Evolutionary conservation across 208 protist species (phyloP), one percentile per base, ranked within the genome.

Genomic region (Trypanosoma lewisi): DNA sequence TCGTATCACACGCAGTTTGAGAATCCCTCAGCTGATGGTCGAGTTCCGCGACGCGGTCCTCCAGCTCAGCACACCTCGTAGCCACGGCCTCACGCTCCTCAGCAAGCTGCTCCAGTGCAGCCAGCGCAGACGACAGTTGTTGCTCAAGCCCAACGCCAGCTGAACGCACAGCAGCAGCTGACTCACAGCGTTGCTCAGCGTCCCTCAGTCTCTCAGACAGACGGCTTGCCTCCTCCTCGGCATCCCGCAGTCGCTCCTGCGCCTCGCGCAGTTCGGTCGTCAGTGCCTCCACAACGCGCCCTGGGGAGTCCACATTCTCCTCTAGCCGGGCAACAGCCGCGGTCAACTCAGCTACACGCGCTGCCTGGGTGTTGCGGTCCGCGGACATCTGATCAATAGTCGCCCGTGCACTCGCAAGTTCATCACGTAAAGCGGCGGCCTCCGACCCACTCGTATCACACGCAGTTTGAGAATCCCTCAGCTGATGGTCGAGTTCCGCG

Each of bases 201-300:
- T 51, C 36, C 11, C 45, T 68, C 59, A 75, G 63, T 52, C 60
- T 48, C 47, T 54, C 45, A 42, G 50, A 54, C 54, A 75, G 53
- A 14, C 62, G 25, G 21, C 39, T 47, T 3, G 31, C 33, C n/a
- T 39, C 49, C n/a, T 59, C 58, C 48, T 63, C 68, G 28, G 56
- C 41, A 16, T 65, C 56, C 21, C 41, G 67, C n/a, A 72, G 59
- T 4, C 39, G 48, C 17, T 67, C 64, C 9, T 81, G 68, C 17
- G 52, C 56, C 21, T 64, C 58, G 2, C 41, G 44, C 17, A 58
- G 60, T 3, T 21, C 45, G 19, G 39, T 14, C 11, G 34, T 21
- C 6, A 64, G 57, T 1, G 67, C 59, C 21, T 63, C 54, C 9
- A 70, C 44, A 19, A 53, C 63, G 11, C 21, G 28, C 1, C 14